phyloP scores from a whole-genome alignment of 108 stramenopile genomes.

The Phaeodactylum tricornutum region DNA sequence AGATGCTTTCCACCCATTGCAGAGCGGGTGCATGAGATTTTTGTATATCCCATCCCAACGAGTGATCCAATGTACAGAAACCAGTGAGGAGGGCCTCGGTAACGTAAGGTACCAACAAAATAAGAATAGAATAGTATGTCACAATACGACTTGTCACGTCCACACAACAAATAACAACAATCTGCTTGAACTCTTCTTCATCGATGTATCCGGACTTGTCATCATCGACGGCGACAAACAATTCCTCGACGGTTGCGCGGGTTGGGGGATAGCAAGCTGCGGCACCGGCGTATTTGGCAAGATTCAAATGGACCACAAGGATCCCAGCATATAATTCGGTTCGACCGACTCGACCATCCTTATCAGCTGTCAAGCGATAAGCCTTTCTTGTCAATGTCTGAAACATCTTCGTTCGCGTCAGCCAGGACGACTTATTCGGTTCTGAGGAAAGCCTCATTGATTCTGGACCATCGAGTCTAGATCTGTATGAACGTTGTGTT shows the following conservation, averaged over 20 bases:
- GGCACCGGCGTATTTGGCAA: conserved; percentile 47
- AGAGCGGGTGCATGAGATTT: conserved; percentile 6
- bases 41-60: neutral
- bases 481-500: no score
- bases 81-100: conserved; percentile 7
- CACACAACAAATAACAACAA: conserved; percentile 26
- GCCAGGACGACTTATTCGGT: conserved; percentile 5
- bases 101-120: conserved; percentile 31
- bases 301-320: conserved; percentile 36
- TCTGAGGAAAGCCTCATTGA: no score
- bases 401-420: conserved; percentile 19
- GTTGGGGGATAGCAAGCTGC: conserved; percentile 41
- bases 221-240: conserved; percentile 35
- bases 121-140: conserved; percentile 26
- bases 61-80: conserved; percentile 5
- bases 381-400: conserved; percentile 14
- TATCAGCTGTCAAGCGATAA: conserved; percentile 10
- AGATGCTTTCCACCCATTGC: conserved; percentile 6
- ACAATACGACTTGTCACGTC: conserved; percentile 27
- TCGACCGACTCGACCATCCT: conserved; percentile 16
- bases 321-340: conserved; percentile 36
- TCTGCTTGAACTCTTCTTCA: conserved; percentile 28
- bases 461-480: no score
- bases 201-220: conserved; percentile 34
- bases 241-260: conserved; percentile 22